Evolutionary conservation across 768 basidiomycete species (phyloP).

Genomic region (Trametes gibbosa): DNA sequence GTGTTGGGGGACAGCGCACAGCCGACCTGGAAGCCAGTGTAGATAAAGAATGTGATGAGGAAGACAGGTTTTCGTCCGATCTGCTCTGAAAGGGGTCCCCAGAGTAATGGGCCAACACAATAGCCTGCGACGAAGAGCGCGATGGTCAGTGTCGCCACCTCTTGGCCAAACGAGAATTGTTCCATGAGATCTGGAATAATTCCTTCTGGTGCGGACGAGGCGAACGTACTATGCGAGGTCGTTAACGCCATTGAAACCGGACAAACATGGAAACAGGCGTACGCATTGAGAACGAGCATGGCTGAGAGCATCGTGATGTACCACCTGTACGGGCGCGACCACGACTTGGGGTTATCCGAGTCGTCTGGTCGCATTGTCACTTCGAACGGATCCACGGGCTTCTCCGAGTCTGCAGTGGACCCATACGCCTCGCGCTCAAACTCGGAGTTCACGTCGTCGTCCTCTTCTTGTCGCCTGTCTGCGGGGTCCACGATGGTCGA

Average conservation of each 20-base stretch:
- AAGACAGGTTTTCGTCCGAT: slow-evolving; percentile 25
- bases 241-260: too few species aligned
- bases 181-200: slow-evolving; percentile 43
- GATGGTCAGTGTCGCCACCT: slow-evolving; percentile 52
- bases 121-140: slow-evolving; percentile 69
- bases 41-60: slow-evolving; percentile 45
- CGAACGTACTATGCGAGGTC: slow-evolving; percentile 47
- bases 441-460: slow-evolving; percentile 20
- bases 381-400: slow-evolving; percentile 26
- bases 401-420: slow-evolving; percentile 24
- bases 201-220: slow-evolving; percentile 57
- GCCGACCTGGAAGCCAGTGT: slow-evolving; percentile 63
- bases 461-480: neutral
- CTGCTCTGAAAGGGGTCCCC: slow-evolving; percentile 53
- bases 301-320: slow-evolving; percentile 27
- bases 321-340: slow-evolving; percentile 25
- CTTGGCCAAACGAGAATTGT: slow-evolving; percentile 49
- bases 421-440: slow-evolving; percentile 27
- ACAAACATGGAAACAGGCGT: slow-evolving; percentile 23
- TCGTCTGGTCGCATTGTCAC: slow-evolving; percentile 24
- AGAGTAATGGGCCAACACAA: slow-evolving; percentile 58
- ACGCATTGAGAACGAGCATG: slow-evolving; percentile 35
- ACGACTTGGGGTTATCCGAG: slow-evolving; percentile 25
- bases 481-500: slow-evolving; percentile 17
- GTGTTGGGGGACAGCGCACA: slow-evolving; percentile 61